These are phyloP conservation scores for Elaeis oleifera DNA, from an alignment of 202 grass and related monocot genomes.

Conservation along the genomic window DNA sequence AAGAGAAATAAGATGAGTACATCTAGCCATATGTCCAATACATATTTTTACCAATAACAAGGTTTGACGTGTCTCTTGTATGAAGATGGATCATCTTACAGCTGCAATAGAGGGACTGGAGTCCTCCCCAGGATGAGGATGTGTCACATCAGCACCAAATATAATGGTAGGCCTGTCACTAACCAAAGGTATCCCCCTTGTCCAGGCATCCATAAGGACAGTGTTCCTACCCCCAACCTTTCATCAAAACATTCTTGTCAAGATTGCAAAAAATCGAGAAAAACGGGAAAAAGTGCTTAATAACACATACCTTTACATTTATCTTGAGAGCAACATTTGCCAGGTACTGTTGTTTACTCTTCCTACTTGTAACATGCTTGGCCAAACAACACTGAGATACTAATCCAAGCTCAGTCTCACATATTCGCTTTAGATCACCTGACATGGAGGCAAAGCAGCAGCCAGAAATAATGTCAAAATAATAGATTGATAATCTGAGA, in stretches of 20 bases:
- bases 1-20: conserved; percentile 2
- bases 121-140: conserved; percentile 93
- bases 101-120: conserved; percentile 89
- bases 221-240: conserved; percentile 91
- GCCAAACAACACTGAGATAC: conserved; percentile 75
- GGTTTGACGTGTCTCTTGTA: background rate
- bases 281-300: background rate
- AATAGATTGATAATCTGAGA: no score
- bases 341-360: conserved; percentile 61
- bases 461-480: background rate
- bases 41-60: background rate
- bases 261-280: conserved; percentile 9
- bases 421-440: conserved; percentile 92
- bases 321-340: conserved; percentile 92
- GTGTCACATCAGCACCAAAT: conserved; percentile 90
- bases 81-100: conserved; percentile 30
- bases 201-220: conserved; percentile 67
- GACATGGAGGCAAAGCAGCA: conserved; percentile 4
- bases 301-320: conserved; percentile 71
- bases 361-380: conserved; percentile 68
- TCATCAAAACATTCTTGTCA: conserved; percentile 5
- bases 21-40: background rate
- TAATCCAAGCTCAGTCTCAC: conserved; percentile 84
- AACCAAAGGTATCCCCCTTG: conserved; percentile 66
- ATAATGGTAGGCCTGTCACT: conserved; percentile 88